Evolutionary conservation across 176 grass and related monocot species (phyloP), one percentile per base, ranked within the genome.

Genomic region (Musa beccarii): DNA sequence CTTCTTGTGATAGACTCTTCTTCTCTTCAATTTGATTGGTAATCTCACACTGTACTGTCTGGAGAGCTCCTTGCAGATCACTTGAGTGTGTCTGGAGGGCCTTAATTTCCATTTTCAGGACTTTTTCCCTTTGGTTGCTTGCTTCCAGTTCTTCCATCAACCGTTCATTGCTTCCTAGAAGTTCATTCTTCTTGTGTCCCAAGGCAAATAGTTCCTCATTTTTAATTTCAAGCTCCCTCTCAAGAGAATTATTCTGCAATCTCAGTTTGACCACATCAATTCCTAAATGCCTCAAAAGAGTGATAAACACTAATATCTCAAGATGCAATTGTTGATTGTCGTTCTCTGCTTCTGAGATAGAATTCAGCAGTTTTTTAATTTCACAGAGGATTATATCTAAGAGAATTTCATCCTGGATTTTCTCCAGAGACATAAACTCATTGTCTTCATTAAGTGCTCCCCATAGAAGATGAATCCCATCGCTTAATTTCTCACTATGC

Each of bases 221-320:
- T 71, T 83, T 81, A 52, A 63, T 75, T 53, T 87, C 80, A 53
- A 86, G 62, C 69, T 94, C 76, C 61, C 80, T 81, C 79, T 91
- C 85, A 24, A 97, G 82, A 66, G 75, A 72, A 54, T 29, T 80
- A 69, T 89, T 93, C 54, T 87, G 77, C 71, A 80, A 67, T 66
- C 85, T 79, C 72, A 98, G 73, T 69, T 88, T 84, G 74, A 62
- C 76, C 71, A 93, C 75, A 76, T 93, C 86, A 59, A 74, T 61
- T 49, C 84, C 94, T 83, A 98, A 62, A 69, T 99, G 86, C 74
- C 78, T 80, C 57, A 99, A 21, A 80, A 92, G 59, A 66, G 86
- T 87, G 57, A 78, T 64, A 71, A 89, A 55, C 74, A 99, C 84
- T 78, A 79, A 84, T 52, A 89, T 79, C 84, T 99, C 84, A 14